Evolutionary conservation across 1,284 basidiomycete species (phyloP).

Genomic region (Ceratobasidium sp.): DNA sequence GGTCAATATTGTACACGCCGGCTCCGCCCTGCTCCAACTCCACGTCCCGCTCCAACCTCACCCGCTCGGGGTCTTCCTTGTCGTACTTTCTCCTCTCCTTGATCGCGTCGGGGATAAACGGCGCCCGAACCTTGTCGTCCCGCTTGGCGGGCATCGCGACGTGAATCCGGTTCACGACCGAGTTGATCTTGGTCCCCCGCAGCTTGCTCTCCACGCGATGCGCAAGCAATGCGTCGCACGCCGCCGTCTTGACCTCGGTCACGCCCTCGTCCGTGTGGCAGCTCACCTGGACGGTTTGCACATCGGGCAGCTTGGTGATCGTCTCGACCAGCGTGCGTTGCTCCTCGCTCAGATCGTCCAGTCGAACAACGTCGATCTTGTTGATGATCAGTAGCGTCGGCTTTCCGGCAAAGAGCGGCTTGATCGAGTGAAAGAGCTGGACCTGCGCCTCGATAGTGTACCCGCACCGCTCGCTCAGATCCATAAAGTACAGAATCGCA

Average conservation of each 20-base stretch:
- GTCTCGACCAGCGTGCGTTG: slow-evolving; percentile 83
- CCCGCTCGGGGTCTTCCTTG: slow-evolving; percentile 81
- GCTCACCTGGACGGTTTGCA: slow-evolving; percentile 83
- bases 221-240: slow-evolving; percentile 91
- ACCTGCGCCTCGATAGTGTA: slow-evolving; percentile 95
- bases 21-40: slow-evolving; percentile 87
- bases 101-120: slow-evolving; percentile 87
- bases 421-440: slow-evolving; percentile 97
- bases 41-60: slow-evolving; percentile 77
- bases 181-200: slow-evolving; percentile 91
- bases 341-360: slow-evolving; percentile 82
- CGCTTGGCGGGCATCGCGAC: slow-evolving; percentile 89
- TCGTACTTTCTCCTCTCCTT: slow-evolving; percentile 84
- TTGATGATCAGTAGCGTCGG: slow-evolving; percentile 93
- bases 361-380: slow-evolving; percentile 91
- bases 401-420: slow-evolving; percentile 92
- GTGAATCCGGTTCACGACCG: slow-evolving; percentile 91
- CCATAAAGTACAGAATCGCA: slow-evolving; percentile 96
- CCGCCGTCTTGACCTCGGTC: slow-evolving; percentile 91
- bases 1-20: slow-evolving; percentile 89
- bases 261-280: slow-evolving; percentile 96
- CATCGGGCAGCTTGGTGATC: slow-evolving; percentile 78
- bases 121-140: slow-evolving; percentile 83
- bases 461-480: slow-evolving; percentile 95
- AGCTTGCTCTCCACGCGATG: slow-evolving; percentile 93